Percentiles rank a stretch among this genome's conserved stretches.
Conservation (phyloP, 1,139 yeast species). For the Nakaseomyces sp. region DNA sequence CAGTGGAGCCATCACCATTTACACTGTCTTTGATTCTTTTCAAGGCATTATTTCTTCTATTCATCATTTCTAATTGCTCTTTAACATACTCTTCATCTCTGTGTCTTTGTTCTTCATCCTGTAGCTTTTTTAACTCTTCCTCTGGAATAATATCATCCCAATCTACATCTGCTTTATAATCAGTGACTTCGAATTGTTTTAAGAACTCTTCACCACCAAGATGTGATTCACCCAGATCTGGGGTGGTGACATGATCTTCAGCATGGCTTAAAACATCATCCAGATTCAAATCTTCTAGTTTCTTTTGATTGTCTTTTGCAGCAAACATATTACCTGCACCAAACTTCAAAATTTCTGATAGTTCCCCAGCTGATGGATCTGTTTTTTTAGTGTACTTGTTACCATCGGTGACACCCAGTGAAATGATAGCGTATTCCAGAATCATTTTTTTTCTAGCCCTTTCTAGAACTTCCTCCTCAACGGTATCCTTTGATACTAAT, state of each 20-base stretch:
- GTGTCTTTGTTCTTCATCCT: slow-evolving; percentile 82
- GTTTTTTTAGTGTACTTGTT: slow-evolving; percentile 39
- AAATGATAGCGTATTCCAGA: slow-evolving; percentile 92
- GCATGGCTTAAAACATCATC: slow-evolving; percentile 96
- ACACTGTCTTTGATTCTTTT: slow-evolving; percentile 42
- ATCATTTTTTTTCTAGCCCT: slow-evolving; percentile 97
- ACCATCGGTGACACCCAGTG: slow-evolving; percentile 84
- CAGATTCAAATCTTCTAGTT: slow-evolving; percentile 85
- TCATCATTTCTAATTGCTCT: slow-evolving; percentile 82
- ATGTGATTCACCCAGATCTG: slow-evolving; percentile 92
- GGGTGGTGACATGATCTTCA: slow-evolving; percentile 93
- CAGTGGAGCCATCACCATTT: slow-evolving; percentile 29
- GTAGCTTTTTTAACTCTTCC: slow-evolving; percentile 78
- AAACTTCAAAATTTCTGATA: slow-evolving; percentile 87
- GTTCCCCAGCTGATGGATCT: slow-evolving; percentile 79
- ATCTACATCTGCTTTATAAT: slow-evolving; percentile 94
- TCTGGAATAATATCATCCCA: slow-evolving; percentile 99
- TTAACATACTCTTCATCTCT: slow-evolving; percentile 79
- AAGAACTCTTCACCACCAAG: slow-evolving; percentile 97
- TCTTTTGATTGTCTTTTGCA: slow-evolving; percentile 84
- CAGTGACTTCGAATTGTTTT: slow-evolving; percentile 96
- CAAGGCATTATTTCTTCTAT: slow-evolving; percentile 70
- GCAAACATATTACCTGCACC: slow-evolving; percentile 99
- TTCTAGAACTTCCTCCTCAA: slow-evolving; percentile 93
- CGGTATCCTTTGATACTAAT: slow-evolving; percentile 93